These are phyloP conservation scores for Aschersonia sp. DNA, from an alignment of 2,329 filamentous ascomycete genomes.

Conservation along the genomic window DNA sequence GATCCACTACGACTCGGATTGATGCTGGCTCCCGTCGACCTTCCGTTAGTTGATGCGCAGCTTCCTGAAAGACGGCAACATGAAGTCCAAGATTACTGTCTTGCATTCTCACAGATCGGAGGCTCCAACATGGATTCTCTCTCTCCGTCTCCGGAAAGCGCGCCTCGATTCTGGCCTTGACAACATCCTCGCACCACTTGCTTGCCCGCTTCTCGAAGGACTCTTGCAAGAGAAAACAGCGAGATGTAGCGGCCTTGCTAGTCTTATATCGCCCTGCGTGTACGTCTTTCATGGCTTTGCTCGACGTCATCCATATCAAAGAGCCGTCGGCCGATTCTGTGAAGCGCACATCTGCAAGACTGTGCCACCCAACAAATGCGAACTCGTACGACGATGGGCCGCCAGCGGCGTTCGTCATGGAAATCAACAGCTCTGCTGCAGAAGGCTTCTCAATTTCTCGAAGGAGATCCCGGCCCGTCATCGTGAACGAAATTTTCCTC, in stretches of 20 bases:
- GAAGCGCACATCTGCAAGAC: conserved; percentile 55
- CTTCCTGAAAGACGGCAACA: conserved; percentile 60
- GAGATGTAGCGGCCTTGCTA: conserved; percentile 38
- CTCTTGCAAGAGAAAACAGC: conserved; percentile 59
- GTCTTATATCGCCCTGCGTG: conserved; percentile 26
- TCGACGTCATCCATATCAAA: conserved; percentile 53
- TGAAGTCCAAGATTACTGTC: conserved; percentile 45
- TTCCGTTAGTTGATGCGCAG: conserved; percentile 43
- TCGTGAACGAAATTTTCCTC: conserved; percentile 50
- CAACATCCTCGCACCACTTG: conserved; percentile 71
- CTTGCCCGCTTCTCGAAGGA: conserved; percentile 63
- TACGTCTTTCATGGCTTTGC: conserved; percentile 42
- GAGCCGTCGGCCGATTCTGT: conserved; percentile 54
- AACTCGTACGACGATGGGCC: conserved; percentile 54
- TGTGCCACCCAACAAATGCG: conserved; percentile 59
- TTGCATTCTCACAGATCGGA: conserved; percentile 52
- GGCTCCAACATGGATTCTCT: conserved; percentile 66
- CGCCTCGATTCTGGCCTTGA: conserved; percentile 73
- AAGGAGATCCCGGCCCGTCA: conserved; percentile 61
- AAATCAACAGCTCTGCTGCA: conserved; percentile 44
- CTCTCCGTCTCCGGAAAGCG: conserved; percentile 74
- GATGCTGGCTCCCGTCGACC: conserved; percentile 53
- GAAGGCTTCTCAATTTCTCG: conserved; percentile 76
- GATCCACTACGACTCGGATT: conserved; percentile 60
- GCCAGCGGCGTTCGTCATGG: conserved; percentile 48